Base-by-base conservation (phyloP, 495 filamentous ascomycete genomes). In the Talaromyces adpressus region DNA sequence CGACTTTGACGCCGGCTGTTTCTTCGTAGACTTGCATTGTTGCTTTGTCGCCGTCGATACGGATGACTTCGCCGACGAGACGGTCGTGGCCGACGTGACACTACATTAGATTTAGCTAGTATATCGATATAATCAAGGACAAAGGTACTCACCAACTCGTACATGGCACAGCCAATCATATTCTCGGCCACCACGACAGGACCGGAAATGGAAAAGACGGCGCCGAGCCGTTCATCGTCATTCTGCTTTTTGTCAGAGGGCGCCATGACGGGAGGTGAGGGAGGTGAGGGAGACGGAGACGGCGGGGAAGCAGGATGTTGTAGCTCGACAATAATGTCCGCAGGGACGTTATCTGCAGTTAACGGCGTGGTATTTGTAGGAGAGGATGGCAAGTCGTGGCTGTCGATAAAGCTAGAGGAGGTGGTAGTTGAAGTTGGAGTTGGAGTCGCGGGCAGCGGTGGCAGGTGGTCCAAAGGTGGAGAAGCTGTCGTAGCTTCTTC, bases 161-260 rank as follows among this genome's bases (percentile, higher is more conserved):
- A 97, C 95, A 99, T 98, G 71, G 94, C 92, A 87, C 94, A 95
- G 72, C 94, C 94, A 72, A 92, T 90, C 93, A 98, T 97, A 75
- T 97, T 87, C 81, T 98, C 93, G 72, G 95, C 94, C 68, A 98
- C 87, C 67, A 98, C 88, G 79, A 99, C 94, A 68, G 94, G 95
- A 60, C 92, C 94, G 71, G 70, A 72, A 63, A 76, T 71, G 62
- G 73, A 82, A 68, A 80, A 81, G 73, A 83, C 76, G 62, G 75
- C 66, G 69, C 87, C 88, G 81, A 86, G 76, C 64, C 84, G 75
- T 9, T 79, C 72, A 62, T 86, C 82, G 53, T 78, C 80, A 64
- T 68, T 73, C 61, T 81, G 75, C 63, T 79, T 75, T 69, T 75
- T 76, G 72, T 79, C 79, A 80, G 84, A 81, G 65, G 85, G 81